Evolutionary conservation across 768 basidiomycete genomes (phyloP).

Genomic region (Suillus tomentosus): DNA sequence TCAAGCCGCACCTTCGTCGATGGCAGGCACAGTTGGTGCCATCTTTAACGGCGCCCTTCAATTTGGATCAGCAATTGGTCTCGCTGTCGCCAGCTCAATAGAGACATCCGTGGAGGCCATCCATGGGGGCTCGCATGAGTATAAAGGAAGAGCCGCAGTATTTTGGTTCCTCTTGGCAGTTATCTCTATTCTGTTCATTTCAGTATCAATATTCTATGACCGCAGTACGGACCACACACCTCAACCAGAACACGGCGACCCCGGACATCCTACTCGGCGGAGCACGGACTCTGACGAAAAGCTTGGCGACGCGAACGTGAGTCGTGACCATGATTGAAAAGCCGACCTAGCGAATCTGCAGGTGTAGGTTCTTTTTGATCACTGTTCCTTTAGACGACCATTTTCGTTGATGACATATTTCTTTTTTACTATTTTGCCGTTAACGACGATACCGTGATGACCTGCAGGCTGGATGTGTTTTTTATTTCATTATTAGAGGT

Average conservation of each 20-base stretch:
- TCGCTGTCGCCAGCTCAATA: conserved; percentile 51
- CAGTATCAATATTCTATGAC: conserved; percentile 37
- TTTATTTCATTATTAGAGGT: neutral
- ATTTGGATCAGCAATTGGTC: conserved; percentile 51
- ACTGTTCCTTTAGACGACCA: neutral
- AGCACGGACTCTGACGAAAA: neutral
- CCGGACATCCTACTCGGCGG: neutral
- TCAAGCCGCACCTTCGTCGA: conserved; percentile 45
- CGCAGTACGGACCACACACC: conserved; percentile 19
- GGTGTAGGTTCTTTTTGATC: neutral
- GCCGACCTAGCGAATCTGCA: neutral
- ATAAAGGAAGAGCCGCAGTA: conserved; percentile 44
- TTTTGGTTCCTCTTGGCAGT: conserved; percentile 47
- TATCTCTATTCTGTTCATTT: conserved; percentile 33
- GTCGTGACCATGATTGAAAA: neutral
- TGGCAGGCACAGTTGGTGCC: conserved; percentile 57
- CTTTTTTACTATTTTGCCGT: neutral
- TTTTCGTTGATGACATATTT: neutral
- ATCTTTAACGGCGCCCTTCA: conserved; percentile 58
- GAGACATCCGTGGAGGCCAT: conserved; percentile 43
- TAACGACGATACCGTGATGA: neutral
- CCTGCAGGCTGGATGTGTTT: neutral
- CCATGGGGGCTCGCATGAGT: conserved; percentile 34
- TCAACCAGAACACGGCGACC: conserved; percentile 6
- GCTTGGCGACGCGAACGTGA: neutral